These are phyloP conservation scores for Trichoderma polysporum DNA, from an alignment of 2,329 filamentous ascomycete genomes.

Conservation along the genomic window DNA sequence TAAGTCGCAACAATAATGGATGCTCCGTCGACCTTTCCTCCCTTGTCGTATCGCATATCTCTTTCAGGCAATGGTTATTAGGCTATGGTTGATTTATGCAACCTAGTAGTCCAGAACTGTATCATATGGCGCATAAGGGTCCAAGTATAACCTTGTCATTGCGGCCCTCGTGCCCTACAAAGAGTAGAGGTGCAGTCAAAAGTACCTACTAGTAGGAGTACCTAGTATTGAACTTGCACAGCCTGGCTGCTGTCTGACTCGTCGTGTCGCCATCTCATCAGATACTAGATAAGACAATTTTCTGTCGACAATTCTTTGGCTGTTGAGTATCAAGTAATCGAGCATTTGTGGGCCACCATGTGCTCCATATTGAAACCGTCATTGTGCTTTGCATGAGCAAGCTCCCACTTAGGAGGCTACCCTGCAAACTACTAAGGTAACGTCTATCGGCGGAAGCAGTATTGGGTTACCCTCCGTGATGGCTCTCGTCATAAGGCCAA, in stretches of 20 bases:
- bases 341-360: not conserved
- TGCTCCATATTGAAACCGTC: not conserved
- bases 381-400: not conserved
- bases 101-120: not conserved
- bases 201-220: not conserved
- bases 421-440: not conserved
- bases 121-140: not conserved
- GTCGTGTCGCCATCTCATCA: not conserved
- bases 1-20: not conserved
- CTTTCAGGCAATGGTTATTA: not conserved
- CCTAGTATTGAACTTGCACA: not conserved
- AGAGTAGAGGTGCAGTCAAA: not conserved
- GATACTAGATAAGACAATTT: not conserved
- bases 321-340: not conserved
- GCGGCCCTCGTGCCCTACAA: not conserved
- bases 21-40: not conserved
- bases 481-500: not conserved
- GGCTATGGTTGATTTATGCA: not conserved
- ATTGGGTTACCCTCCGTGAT: not conserved
- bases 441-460: not conserved
- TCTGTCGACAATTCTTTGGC: not conserved
- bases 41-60: not conserved
- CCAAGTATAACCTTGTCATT: not conserved
- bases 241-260: slow-evolving; percentile 2
- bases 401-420: not conserved